Percentiles rank a stretch among this genome's conserved stretches.
Conservation (phyloP, 305 asterid species). For the Withania somnifera region DNA sequence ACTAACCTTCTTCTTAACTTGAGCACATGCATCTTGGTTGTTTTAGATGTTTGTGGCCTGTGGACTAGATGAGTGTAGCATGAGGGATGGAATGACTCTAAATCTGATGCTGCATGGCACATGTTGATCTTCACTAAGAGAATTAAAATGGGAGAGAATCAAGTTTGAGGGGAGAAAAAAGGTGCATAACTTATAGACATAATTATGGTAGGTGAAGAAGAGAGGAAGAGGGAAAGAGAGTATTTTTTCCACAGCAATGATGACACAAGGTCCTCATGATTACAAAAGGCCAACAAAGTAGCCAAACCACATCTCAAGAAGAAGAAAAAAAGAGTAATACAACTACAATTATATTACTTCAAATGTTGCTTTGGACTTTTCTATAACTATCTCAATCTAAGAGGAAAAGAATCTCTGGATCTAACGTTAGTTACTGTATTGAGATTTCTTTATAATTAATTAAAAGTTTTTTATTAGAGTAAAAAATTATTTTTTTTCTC, state of each 20-base stretch:
- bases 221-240: not conserved
- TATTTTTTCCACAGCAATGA: conserved; percentile 20
- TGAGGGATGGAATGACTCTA: not conserved
- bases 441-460: not conserved
- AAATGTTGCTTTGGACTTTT: not conserved
- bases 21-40: not conserved
- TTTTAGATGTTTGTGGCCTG: not conserved
- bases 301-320: conserved; percentile 1
- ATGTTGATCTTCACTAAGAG: not conserved
- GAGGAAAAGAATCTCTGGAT: not conserved
- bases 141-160: not conserved
- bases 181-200: not conserved
- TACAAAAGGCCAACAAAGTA: conserved; percentile 17
- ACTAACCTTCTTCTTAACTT: conserved; percentile 6
- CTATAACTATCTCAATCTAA: not conserved
- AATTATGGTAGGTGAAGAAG: not conserved
- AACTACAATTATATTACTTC: not conserved
- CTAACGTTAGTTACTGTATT: not conserved
- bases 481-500: not conserved
- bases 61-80: not conserved
- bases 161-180: not conserved
- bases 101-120: not conserved
- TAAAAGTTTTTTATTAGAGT: not conserved
- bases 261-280: conserved; percentile 22
- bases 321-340: not conserved